Conservation (phyloP, 2,329 filamentous ascomycete species). For the Stemphylium lycopersici region DNA sequence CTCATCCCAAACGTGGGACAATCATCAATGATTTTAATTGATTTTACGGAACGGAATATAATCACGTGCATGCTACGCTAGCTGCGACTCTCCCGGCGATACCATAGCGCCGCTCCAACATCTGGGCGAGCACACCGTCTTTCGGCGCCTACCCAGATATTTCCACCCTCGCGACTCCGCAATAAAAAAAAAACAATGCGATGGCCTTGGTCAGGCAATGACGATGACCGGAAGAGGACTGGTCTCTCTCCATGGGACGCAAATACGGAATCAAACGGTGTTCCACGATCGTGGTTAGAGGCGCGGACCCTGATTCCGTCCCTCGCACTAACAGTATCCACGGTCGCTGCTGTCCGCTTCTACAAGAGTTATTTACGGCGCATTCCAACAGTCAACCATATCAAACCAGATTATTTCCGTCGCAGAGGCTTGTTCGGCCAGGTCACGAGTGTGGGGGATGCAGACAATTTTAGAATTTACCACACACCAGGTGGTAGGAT, state of each 20-base stretch:
- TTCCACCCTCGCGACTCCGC: constrained; percentile 26
- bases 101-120: neutral
- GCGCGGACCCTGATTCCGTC: constrained; percentile 62
- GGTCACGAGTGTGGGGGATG: constrained; percentile 94
- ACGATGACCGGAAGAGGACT: constrained; percentile 38
- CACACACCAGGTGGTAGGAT: constrained; percentile 91
- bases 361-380: constrained; percentile 79
- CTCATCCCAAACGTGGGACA: too few relatives aligned
- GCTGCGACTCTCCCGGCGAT: neutral
- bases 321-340: constrained; percentile 61
- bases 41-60: neutral
- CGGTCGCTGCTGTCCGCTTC: constrained; percentile 62
- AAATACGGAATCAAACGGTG: constrained; percentile 49
- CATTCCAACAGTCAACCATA: constrained; percentile 76
- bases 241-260: constrained; percentile 37
- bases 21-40: too few relatives aligned
- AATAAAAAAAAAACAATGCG: constrained; percentile 44
- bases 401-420: constrained; percentile 76
- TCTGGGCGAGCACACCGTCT: constrained; percentile 2
- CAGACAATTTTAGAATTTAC: constrained; percentile 92
- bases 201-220: constrained; percentile 49
- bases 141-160: neutral
- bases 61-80: constrained; percentile 2
- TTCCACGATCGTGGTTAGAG: constrained; percentile 62
- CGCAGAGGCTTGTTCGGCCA: constrained; percentile 78